Conservation (phyloP, 345 rosid genomes). For the Citrus australasica region DNA sequence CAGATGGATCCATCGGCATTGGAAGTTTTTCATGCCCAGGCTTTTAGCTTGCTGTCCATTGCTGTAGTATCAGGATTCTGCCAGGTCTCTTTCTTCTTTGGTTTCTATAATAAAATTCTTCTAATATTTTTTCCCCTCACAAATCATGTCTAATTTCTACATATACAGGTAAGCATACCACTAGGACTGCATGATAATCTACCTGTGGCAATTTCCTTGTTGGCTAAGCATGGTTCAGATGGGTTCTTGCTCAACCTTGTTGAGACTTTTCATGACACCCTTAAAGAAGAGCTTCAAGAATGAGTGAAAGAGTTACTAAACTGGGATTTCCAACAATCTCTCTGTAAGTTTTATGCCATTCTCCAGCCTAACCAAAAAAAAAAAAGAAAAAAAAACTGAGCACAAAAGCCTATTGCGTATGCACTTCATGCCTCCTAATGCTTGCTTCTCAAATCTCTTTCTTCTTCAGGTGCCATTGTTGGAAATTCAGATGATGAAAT, state of each 20-base stretch:
- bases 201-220: constrained; percentile 62
- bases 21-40: constrained; percentile 49
- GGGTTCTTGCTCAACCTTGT: constrained; percentile 64
- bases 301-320: neutral
- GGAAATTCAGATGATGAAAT: neutral
- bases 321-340: neutral
- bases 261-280: constrained; percentile 41
- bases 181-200: constrained; percentile 50
- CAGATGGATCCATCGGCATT: constrained; percentile 48
- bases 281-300: constrained; percentile 28
- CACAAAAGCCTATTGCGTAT: neutral
- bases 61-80: constrained; percentile 87
- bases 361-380: neutral
- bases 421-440: neutral
- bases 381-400: neutral
- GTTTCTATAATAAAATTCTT: neutral
- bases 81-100: constrained; percentile 43
- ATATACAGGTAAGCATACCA: constrained; percentile 65
- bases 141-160: neutral
- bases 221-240: constrained; percentile 77
- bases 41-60: constrained; percentile 71
- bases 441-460: neutral
- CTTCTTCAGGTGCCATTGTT: constrained; percentile 2
- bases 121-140: neutral
- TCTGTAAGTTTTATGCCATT: neutral